phyloP scores from a whole-genome alignment of 352 stramenopile species.

The Aphanomyces cochlioides region DNA sequence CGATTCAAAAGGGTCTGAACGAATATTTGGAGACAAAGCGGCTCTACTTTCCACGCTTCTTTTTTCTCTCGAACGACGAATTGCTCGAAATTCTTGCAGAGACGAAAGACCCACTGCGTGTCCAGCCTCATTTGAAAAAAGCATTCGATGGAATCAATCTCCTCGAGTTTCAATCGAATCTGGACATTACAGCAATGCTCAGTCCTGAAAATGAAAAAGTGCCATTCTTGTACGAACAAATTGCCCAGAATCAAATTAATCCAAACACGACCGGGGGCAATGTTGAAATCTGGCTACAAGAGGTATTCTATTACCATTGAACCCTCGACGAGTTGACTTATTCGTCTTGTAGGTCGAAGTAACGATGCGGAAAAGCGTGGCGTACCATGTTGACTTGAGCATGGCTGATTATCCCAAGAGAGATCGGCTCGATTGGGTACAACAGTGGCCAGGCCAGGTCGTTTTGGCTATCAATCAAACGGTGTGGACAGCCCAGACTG shows the following conservation, averaged over 20 bases:
- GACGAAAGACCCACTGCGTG: constrained; percentile 90
- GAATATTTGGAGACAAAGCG: constrained; percentile 91
- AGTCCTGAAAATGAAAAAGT: constrained; percentile 86
- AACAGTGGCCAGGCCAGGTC: constrained; percentile 90
- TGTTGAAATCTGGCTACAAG: constrained; percentile 87
- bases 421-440: constrained; percentile 87
- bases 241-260: constrained; percentile 89
- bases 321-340: too few relatives aligned
- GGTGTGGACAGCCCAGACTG: constrained; percentile 86
- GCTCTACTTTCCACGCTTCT: constrained; percentile 89
- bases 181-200: constrained; percentile 90
- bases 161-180: constrained; percentile 89
- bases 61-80: constrained; percentile 92
- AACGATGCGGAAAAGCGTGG: constrained; percentile 83
- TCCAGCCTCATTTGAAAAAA: constrained; percentile 94
- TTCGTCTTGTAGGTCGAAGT: constrained; percentile 40
- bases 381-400: constrained; percentile 73
- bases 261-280: constrained; percentile 91
- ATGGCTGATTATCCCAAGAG: constrained; percentile 85
- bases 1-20: constrained; percentile 91
- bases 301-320: constrained; percentile 37
- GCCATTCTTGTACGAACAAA: constrained; percentile 83
- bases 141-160: constrained; percentile 90
- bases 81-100: constrained; percentile 90
- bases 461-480: constrained; percentile 91